Evolutionary conservation across 371 early-diverging fungal genomes (phyloP).

Genomic region (Nematocida sp.): DNA sequence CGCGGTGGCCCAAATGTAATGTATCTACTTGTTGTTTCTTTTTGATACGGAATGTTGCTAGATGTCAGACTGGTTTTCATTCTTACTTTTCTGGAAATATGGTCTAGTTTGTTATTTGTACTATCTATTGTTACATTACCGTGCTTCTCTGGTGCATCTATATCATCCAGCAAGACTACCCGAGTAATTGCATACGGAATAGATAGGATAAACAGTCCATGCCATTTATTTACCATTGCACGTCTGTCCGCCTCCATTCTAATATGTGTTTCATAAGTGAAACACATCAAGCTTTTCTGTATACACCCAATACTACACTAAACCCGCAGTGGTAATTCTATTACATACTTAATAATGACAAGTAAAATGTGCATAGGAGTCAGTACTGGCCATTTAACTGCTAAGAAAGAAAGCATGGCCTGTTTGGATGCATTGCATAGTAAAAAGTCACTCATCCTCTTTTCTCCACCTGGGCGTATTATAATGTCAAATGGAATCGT

Average conservation of each 20-base stretch:
- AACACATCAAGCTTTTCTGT: neutral
- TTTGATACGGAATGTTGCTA: neutral
- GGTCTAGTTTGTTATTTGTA: slow-evolving; percentile 26
- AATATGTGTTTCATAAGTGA: slow-evolving; percentile 32
- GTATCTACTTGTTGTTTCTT: neutral
- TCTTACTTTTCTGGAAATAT: slow-evolving; percentile 6
- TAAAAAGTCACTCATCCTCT: slow-evolving; percentile 89
- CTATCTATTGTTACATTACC: slow-evolving; percentile 30
- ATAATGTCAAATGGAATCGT: slow-evolving; percentile 76
- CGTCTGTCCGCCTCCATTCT: neutral
- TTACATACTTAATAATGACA: slow-evolving; percentile 56
- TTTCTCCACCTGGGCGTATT: slow-evolving; percentile 90
- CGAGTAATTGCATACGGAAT: neutral
- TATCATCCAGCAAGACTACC: slow-evolving; percentile 34
- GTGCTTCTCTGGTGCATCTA: slow-evolving; percentile 21
- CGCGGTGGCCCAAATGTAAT: neutral
- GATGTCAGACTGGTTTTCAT: neutral
- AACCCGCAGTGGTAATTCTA: slow-evolving; percentile 49
- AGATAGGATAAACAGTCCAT: neutral
- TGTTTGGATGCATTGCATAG: slow-evolving; percentile 78
- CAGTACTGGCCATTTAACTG: slow-evolving; percentile 68
- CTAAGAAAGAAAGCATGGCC: slow-evolving; percentile 59
- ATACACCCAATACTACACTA: neutral
- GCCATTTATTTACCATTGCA: slow-evolving; percentile 13
- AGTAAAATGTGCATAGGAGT: slow-evolving; percentile 59